Conservation (phyloP, 73 alveolate species). For the Paramecium primaurelia region DNA sequence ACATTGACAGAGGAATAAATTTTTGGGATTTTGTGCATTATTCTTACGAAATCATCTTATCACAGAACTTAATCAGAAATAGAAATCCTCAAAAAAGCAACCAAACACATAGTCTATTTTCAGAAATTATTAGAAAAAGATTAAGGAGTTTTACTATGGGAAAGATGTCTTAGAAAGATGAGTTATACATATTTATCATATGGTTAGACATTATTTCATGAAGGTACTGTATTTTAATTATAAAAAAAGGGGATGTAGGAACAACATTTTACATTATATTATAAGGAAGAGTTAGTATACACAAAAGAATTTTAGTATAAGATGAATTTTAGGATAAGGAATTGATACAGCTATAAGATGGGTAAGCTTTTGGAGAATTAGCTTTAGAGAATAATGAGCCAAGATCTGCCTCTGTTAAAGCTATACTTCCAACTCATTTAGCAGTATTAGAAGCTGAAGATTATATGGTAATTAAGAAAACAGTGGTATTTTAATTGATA, state of each 20-base stretch:
- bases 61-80: conserved; percentile 22
- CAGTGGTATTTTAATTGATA: neutral
- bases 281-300: neutral
- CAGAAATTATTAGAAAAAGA: neutral
- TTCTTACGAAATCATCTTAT: conserved; percentile 7
- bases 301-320: neutral
- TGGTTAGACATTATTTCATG: neutral
- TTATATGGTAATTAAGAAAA: conserved; percentile 28
- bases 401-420: conserved; percentile 52
- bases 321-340: conserved; percentile 23
- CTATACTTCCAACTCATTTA: neutral
- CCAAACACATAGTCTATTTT: neutral
- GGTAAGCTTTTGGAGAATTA: conserved; percentile 57
- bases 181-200: neutral
- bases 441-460: conserved; percentile 52
- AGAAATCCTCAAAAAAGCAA: conserved; percentile 11
- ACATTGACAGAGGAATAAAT: neutral
- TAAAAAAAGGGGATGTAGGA: neutral
- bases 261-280: conserved; percentile 25
- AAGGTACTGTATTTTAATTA: neutral
- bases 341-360: neutral
- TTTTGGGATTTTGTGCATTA: neutral
- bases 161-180: conserved; percentile 30
- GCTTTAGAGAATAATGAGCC: conserved; percentile 52
- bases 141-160: conserved; percentile 9